A percentile compares a stretch with the other conserved stretches of the same genome.
Conservation (phyloP, 1,139 yeast genomes). For the Suhomyces guaymorum region DNA sequence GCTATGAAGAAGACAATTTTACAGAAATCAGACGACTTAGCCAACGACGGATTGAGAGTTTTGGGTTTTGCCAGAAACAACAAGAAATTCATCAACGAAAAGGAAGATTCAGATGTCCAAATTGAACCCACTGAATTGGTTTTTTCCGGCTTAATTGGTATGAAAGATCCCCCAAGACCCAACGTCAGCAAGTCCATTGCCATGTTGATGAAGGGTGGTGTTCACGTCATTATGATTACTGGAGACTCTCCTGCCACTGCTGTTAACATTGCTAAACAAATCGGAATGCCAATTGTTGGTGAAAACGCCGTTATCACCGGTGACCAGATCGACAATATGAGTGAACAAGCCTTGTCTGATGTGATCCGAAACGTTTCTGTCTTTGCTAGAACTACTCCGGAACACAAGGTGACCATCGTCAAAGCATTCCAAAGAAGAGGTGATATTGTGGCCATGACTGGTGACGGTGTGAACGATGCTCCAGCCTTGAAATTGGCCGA, state of each 20-base stretch:
- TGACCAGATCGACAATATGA: conserved; percentile 70
- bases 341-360: conserved; percentile 66
- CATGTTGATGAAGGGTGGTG: conserved; percentile 83
- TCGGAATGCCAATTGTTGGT: conserved; percentile 81
- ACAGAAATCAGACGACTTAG: conserved; percentile 62
- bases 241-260: conserved; percentile 98
- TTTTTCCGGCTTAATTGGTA: conserved; percentile 85
- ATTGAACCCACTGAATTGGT: conserved; percentile 57
- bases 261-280: conserved; percentile 80
- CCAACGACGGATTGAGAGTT: conserved; percentile 83
- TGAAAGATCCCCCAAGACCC: conserved; percentile 96
- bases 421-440: conserved; percentile 90
- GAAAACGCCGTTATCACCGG: conserved; percentile 78
- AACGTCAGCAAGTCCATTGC: conserved; percentile 74
- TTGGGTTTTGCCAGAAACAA: conserved; percentile 71
- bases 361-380: conserved; percentile 83
- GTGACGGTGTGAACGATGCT: conserved; percentile 98
- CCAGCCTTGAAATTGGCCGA: conserved; percentile 98
- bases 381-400: conserved; percentile 96
- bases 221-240: conserved; percentile 94
- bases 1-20: conserved; percentile 47
- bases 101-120: conserved; percentile 31
- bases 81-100: conserved; percentile 28
- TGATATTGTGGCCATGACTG: conserved; percentile 98
- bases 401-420: conserved; percentile 89